A percentile compares a stretch with the other conserved stretches of the same genome.
phyloP scores from a whole-genome alignment of 768 basidiomycete genomes.

The Termitomyces bulborhizus region DNA sequence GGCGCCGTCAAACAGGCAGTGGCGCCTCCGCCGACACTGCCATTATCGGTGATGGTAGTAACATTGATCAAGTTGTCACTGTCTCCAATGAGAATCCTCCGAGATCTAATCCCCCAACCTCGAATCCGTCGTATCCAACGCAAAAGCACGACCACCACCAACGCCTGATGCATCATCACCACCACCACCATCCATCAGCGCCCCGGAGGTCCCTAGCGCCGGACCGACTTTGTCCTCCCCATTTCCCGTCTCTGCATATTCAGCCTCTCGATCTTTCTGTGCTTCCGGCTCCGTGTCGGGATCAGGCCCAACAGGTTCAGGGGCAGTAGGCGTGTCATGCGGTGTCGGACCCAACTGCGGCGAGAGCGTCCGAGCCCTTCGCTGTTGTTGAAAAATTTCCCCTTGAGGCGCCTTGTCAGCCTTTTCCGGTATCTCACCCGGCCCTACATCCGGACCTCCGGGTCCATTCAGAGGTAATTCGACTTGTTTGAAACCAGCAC shows the following conservation, averaged over 20 bases:
- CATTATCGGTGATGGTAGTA: too few species aligned
- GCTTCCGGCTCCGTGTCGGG: constrained; percentile 3
- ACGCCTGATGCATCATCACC: too few species aligned
- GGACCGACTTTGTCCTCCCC: not conserved
- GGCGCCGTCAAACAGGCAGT: not conserved
- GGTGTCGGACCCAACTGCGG: constrained; percentile 6
- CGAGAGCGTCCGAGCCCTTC: not conserved
- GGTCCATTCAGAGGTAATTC: constrained; percentile 6
- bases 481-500: constrained; percentile 17
- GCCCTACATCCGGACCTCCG: constrained; percentile 12
- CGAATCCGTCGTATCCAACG: not conserved
- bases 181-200: not conserved
- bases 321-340: constrained; percentile 2
- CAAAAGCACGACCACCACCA: not conserved
- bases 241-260: not conserved
- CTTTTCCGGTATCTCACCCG: constrained; percentile 9
- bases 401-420: not conserved
- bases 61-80: too few species aligned
- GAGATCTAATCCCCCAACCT: too few species aligned
- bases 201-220: constrained; percentile 3
- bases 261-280: too few species aligned
- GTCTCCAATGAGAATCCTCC: too few species aligned
- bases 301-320: constrained; percentile 1
- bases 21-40: not conserved
- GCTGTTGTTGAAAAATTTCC: not conserved